Evolutionary conservation across 1,284 basidiomycete species (phyloP), one percentile per base, ranked within the genome.

Genomic region (Sporisorium scitamineum): DNA sequence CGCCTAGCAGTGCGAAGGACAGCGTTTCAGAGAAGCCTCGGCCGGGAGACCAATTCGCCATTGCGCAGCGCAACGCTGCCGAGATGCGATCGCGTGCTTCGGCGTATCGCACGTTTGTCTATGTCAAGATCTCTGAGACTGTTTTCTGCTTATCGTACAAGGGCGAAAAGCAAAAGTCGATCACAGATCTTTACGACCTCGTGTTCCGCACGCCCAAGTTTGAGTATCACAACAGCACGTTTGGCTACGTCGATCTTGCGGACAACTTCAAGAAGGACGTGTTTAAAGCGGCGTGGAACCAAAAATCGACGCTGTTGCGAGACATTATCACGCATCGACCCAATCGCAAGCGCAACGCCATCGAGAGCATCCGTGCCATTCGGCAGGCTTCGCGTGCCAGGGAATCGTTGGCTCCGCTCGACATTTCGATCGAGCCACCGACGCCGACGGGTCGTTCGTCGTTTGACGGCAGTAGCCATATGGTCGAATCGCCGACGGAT

Each of bases 201-300:
- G 87, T 87, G 34, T 87, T 89, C 82, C 84, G 86, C 50, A 87
- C 87, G 14, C 89, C 89, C 5, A 81, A 83, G 14, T 85, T 97
- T 53, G 91, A 92, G 80, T 95, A 94, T 85, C 89, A 90, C 73
- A 94, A 95, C 84, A 91, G 93, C 85, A 94, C 94, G 0, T 94
- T 91, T 90, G 93, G 92, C 2, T 81, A 81, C 61, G 70, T 79
- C 14, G 81, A 85, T 48, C 59, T 85, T 27, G 80, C 78, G 8
- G 81, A 84, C 26, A 64, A 63, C 52, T 75, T 84, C 68, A 84
- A 84, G 65, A 78, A 74, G 52, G 84, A 85, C 51, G 68, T 85
- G 32, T 72, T 84, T 66, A 74, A 76, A 31, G 79, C 83, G 10
- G 84, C 84, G 7, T 85, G 84, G 84, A 61, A 75, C 27, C 81